Percentiles rank a stretch among this genome's conserved stretches.
Conservation (phyloP, 2,329 filamentous ascomycete genomes). For the Dothidotthia symphoricarpi region DNA sequence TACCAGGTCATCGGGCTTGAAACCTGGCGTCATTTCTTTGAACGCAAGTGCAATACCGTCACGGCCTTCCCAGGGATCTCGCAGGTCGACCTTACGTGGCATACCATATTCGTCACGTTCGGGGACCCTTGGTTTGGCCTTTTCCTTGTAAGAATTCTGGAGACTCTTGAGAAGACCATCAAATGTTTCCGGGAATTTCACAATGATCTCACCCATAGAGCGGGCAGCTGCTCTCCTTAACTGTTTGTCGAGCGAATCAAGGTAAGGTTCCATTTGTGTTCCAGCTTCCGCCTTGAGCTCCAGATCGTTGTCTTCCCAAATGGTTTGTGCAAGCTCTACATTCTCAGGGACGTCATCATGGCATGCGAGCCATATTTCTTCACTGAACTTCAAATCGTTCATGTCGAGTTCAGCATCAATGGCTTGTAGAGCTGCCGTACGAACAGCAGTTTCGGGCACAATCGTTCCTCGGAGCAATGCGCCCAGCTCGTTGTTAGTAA, state of each 20-base stretch:
- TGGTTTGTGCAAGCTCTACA: constrained; percentile 74
- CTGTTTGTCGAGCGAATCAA: constrained; percentile 76
- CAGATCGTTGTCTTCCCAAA: constrained; percentile 93
- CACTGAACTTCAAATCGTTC: constrained; percentile 79
- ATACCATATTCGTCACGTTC: constrained; percentile 92
- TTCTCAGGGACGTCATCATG: constrained; percentile 92
- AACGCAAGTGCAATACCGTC: constrained; percentile 88
- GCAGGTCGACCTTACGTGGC: constrained; percentile 81
- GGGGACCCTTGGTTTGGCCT: constrained; percentile 78
- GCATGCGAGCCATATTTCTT: constrained; percentile 89
- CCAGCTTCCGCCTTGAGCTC: constrained; percentile 65
- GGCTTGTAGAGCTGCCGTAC: constrained; percentile 81
- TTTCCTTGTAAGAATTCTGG: constrained; percentile 69
- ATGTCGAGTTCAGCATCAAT: constrained; percentile 91
- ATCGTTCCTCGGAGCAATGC: constrained; percentile 77
- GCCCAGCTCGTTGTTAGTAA: constrained; percentile 67
- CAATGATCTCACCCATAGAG: constrained; percentile 72
- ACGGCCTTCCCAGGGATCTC: constrained; percentile 87
- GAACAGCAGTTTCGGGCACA: constrained; percentile 74
- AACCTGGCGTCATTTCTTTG: constrained; percentile 71
- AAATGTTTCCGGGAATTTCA: constrained; percentile 60
- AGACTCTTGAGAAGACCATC: constrained; percentile 63
- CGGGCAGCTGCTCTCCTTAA: constrained; percentile 80
- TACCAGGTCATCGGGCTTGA: constrained; percentile 69
- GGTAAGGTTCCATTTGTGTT: constrained; percentile 69